Evolutionary conservation across 2,329 filamentous ascomycete species (phyloP), one percentile per base, ranked within the genome.

Genomic region (Talaromyces atroroseus): DNA sequence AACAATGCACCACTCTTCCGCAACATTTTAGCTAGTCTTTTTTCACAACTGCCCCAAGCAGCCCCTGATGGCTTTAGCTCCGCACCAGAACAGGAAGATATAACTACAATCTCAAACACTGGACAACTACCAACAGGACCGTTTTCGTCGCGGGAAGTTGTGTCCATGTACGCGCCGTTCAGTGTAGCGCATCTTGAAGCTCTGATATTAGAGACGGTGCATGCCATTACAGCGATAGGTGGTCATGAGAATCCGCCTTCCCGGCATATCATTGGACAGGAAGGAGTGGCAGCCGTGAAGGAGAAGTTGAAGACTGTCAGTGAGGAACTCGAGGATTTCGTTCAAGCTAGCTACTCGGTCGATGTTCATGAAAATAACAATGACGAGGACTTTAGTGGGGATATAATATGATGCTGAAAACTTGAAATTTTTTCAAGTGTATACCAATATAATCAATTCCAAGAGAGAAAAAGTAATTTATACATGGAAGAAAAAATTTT

Each of bases 251-350:
- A 97, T 70, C 94, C 94, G 1, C 94, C 94, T 0, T 90, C 91
- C 1, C 80, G 94, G 32, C 92, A 97, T 69, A 96, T 97, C 65
- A 92, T 97, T 2, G 92, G 94, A 0, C 84, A 88, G 54, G 94
- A 97, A 71, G 92, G 90, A 0, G 88, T 92, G 12, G 81, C 84
- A 5, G 89, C 89, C 42, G 92, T 97, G 40, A 95, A 92, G 71
- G 94, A 97, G 74, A 97, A 97, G 75, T 77, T 99, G 56, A 96
- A 95, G 76, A 96, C 91, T 1, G 90, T 96, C 2, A 95, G 90
- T 61, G 92, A 97, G 70, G 94, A 97, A 75, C 76, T 97, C 56
- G 94, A 97, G 71, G 94, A 97, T 63, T 97, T 97, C 72, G 87
- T 96, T 26, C 90, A 95, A 65, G 87, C 91, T 24, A 96, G 91